These are phyloP conservation scores for Pezicula radicicola DNA, from an alignment of 2,329 filamentous ascomycete genomes.

Conservation along the genomic window DNA sequence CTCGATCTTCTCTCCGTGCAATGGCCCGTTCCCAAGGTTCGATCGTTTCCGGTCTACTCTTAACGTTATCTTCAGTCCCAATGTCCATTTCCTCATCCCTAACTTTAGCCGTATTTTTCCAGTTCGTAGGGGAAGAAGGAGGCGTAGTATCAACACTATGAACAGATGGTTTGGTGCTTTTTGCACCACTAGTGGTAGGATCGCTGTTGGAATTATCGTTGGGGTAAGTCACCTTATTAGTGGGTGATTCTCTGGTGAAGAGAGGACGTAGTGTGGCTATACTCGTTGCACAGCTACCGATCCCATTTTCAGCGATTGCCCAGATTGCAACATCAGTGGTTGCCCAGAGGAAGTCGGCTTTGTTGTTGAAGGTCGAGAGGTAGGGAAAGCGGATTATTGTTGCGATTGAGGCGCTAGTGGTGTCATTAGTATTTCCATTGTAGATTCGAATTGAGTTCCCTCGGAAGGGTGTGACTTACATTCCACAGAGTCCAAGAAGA, in stretches of 20 bases:
- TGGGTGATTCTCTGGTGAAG: slow-evolving; percentile 1
- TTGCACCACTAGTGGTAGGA: too few species aligned
- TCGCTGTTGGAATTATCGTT: too few species aligned
- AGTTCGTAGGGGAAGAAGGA: too few species aligned
- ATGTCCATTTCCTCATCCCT: too few species aligned
- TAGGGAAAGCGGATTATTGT: slow-evolving; percentile 36
- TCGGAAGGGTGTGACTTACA: slow-evolving; percentile 22
- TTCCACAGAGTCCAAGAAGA: slow-evolving; percentile 22
- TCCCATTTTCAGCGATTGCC: slow-evolving; percentile 33
- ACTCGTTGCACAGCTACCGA: slow-evolving; percentile 32
- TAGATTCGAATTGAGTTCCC: background rate
- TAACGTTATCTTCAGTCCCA: too few species aligned
- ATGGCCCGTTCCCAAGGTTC: too few species aligned
- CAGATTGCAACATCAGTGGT: slow-evolving; percentile 35
- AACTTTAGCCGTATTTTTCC: too few species aligned
- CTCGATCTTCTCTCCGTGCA: too few species aligned
- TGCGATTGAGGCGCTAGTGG: slow-evolving; percentile 30
- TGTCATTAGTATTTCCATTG: background rate
- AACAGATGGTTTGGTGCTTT: too few species aligned
- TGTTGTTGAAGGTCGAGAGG: slow-evolving; percentile 28
- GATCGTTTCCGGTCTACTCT: too few species aligned
- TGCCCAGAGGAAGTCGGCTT: slow-evolving; percentile 30
- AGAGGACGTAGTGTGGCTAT: slow-evolving; percentile 32
- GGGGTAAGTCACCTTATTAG: too few species aligned
- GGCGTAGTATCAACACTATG: too few species aligned